Evolutionary conservation across 2,329 filamentous ascomycete genomes (phyloP).

Genomic region (Colletotrichum cuscutae): DNA sequence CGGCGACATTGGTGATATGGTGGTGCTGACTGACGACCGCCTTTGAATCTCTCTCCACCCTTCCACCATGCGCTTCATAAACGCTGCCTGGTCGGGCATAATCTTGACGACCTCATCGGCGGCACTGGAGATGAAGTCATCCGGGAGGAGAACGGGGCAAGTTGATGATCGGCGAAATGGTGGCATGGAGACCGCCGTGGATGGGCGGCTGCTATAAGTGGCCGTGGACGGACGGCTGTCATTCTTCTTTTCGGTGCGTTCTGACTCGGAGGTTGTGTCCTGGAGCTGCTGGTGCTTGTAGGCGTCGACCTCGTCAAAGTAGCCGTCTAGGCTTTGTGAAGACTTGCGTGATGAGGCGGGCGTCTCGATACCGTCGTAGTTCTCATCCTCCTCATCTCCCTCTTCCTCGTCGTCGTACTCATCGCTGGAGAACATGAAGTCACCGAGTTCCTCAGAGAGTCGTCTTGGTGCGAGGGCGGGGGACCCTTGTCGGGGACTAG

Average conservation of each 20-base stretch:
- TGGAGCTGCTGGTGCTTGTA: background rate
- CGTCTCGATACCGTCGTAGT: conserved; percentile 1
- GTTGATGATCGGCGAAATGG: conserved; percentile 23
- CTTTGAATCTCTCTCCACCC: conserved; percentile 30
- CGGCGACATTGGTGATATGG: background rate
- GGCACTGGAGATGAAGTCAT: conserved; percentile 24
- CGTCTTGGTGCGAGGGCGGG: conserved; percentile 11
- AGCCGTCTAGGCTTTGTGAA: conserved; percentile 18
- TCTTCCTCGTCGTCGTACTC: conserved; percentile 5
- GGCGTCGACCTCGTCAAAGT: conserved; percentile 7
- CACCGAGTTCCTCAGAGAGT: conserved; percentile 29
- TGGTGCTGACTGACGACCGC: conserved; percentile 9
- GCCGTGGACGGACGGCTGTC: conserved; percentile 9
- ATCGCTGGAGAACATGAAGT: conserved; percentile 25
- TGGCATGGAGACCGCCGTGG: conserved; percentile 21
- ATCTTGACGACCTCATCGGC: conserved; percentile 31
- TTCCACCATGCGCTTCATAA: conserved; percentile 31
- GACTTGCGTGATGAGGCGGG: conserved; percentile 24
- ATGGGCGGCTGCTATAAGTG: conserved; percentile 3
- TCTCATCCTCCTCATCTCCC: conserved; percentile 5
- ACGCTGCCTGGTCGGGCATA: conserved; percentile 31
- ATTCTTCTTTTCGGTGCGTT: conserved; percentile 5
- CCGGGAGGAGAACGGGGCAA: conserved; percentile 18
- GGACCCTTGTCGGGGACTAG: conserved; percentile 20
- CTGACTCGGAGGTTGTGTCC: conserved; percentile 8